These are phyloP conservation scores for Prinsepia uniflora DNA, from an alignment of 306 rosid species.

Conservation along the genomic window DNA sequence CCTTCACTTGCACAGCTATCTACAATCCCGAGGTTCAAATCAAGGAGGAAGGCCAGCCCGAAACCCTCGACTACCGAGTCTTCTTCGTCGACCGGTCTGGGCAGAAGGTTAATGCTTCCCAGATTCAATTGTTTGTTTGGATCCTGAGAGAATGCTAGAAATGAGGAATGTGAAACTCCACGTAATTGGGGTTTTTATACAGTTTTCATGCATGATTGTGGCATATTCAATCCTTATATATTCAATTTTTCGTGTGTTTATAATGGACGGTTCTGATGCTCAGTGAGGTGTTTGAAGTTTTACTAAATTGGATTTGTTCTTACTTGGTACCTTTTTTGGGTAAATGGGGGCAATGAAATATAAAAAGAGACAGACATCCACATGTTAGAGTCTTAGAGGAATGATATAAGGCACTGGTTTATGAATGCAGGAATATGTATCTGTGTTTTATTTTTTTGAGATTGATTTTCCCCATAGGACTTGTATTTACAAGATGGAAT, in stretches of 20 bases:
- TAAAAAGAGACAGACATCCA: neutral
- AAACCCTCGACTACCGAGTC: slow-evolving; percentile 76
- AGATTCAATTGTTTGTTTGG: neutral
- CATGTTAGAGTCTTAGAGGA: neutral
- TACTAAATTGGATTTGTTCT: neutral
- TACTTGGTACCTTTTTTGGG: neutral
- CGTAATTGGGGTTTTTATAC: neutral
- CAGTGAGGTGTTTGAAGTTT: neutral
- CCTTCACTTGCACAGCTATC: slow-evolving; percentile 62
- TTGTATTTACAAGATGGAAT: neutral
- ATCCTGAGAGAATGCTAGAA: slow-evolving; percentile 2
- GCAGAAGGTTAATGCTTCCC: slow-evolving; percentile 43
- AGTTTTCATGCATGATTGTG: neutral
- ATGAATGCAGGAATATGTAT: neutral
- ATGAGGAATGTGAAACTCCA: slow-evolving; percentile 4
- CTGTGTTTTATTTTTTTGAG: neutral
- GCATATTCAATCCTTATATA: neutral
- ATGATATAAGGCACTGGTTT: neutral
- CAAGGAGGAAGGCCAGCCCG: slow-evolving; percentile 74
- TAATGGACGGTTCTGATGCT: neutral
- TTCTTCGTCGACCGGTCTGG: slow-evolving; percentile 69
- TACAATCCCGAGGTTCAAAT: slow-evolving; percentile 60
- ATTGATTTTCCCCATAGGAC: neutral
- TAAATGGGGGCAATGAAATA: neutral
- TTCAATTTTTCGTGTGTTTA: neutral